Evolutionary conservation across 2,329 filamentous ascomycete genomes (phyloP).

Genomic region (Thelonectria blattea): DNA sequence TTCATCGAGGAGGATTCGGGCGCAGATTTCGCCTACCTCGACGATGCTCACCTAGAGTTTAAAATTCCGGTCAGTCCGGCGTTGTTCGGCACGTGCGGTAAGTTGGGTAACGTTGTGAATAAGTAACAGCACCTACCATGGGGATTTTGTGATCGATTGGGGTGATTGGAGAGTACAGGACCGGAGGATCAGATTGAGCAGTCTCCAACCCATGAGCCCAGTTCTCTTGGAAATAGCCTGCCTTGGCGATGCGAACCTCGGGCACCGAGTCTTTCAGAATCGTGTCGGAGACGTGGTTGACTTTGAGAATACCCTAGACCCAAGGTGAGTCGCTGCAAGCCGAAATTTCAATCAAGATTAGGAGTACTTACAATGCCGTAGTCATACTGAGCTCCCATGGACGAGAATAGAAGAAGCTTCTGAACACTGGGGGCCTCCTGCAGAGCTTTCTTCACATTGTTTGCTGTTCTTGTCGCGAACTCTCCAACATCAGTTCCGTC

Average conservation of each 20-base stretch:
- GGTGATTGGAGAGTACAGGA: slow-evolving; percentile 37
- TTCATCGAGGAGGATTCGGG: slow-evolving; percentile 29
- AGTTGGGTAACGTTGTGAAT: background rate
- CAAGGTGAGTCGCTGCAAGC: background rate
- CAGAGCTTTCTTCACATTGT: slow-evolving; percentile 34
- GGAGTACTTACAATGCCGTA: slow-evolving; percentile 36
- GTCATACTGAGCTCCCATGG: slow-evolving; percentile 40
- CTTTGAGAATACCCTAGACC: slow-evolving; percentile 35
- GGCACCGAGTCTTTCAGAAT: slow-evolving; percentile 29
- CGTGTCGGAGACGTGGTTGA: slow-evolving; percentile 33
- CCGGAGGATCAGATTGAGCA: slow-evolving; percentile 28
- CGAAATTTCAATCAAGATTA: background rate
- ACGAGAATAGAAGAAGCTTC: slow-evolving; percentile 38
- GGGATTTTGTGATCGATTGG: slow-evolving; percentile 42
- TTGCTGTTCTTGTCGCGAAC: slow-evolving; percentile 34
- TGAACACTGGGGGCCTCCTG: slow-evolving; percentile 19
- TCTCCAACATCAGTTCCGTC: slow-evolving; percentile 35
- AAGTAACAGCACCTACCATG: slow-evolving; percentile 33
- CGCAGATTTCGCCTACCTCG: slow-evolving; percentile 39
- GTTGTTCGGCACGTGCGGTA: background rate
- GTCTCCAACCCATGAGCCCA: slow-evolving; percentile 31
- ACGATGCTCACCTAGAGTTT: slow-evolving; percentile 37
- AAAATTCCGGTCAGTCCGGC: background rate
- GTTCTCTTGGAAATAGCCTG: slow-evolving; percentile 33
- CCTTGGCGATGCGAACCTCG: slow-evolving; percentile 29